These are phyloP conservation scores for Coemansia sp. DNA, from an alignment of 192 early-diverging fungal genomes.

Conservation along the genomic window DNA sequence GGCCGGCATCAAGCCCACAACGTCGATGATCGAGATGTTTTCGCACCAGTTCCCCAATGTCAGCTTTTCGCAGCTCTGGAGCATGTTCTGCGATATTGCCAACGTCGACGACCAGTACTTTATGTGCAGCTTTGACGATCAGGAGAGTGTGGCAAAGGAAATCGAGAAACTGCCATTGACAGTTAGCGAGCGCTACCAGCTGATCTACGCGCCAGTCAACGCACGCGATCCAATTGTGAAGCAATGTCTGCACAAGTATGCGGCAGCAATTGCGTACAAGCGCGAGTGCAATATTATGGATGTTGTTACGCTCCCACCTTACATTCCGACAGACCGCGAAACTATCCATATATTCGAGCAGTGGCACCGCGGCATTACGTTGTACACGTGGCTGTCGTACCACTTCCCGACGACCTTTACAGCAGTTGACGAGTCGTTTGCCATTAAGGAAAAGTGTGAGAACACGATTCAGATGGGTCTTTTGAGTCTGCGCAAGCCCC, in stretches of 20 bases:
- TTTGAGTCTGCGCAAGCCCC: constrained; percentile 6
- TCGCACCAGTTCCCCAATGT: constrained; percentile 65
- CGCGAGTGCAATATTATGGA: constrained; percentile 53
- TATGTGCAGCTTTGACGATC: constrained; percentile 69
- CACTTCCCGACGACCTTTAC: constrained; percentile 62
- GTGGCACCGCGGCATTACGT: constrained; percentile 72
- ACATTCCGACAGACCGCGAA: constrained; percentile 25
- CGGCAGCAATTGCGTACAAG: constrained; percentile 23
- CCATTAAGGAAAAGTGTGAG: constrained; percentile 58
- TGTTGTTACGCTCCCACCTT: constrained; percentile 55
- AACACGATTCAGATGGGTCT: constrained; percentile 53
- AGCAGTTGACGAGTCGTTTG: constrained; percentile 46
- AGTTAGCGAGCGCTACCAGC: constrained; percentile 69
- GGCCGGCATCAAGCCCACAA: constrained; percentile 73
- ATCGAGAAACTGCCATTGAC: constrained; percentile 63
- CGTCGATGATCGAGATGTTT: constrained; percentile 79
- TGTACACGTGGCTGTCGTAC: constrained; percentile 86
- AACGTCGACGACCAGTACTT: constrained; percentile 70
- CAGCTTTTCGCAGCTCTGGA: constrained; percentile 64
- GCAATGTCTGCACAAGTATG: constrained; percentile 28
- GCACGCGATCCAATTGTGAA: constrained; percentile 31
- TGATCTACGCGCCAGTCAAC: constrained; percentile 66
- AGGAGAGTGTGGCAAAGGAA: constrained; percentile 62
- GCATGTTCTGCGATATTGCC: constrained; percentile 72
- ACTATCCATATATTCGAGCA: constrained; percentile 62